Base-by-base conservation (phyloP, 202 grass and related monocot species). In the Sporobolus alterniflorus region DNA sequence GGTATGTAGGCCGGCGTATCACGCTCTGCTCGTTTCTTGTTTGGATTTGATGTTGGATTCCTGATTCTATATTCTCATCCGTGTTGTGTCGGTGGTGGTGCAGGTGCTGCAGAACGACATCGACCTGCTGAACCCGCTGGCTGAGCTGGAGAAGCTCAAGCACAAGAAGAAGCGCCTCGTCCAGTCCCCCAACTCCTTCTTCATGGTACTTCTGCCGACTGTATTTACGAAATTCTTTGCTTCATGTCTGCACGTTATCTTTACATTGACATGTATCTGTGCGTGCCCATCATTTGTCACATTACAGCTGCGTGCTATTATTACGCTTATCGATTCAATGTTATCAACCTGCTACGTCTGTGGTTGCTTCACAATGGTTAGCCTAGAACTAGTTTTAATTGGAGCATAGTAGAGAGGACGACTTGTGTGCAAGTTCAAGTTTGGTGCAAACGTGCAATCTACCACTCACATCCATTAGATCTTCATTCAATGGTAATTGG, bases 141-240 rank as follows among this genome's bases (percentile, higher is more conserved):
- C 87, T 14, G 92, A 94, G 63, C 84, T 94, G 16, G 92, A 94
- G 83, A 94, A 94, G 69, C 71, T 83, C 66, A 92, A 94, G 84
- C 89, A 94, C 92, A 94, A 94, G 87, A 91, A 91, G 76, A 94
- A 94, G 89, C 87, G 92, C 34, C 92, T 92, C 52, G 89, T 94
- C 36, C 92, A 94, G 79, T 94, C 92, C 18, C 92, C 92, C 2
- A 89, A 94, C 77, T 94, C 89, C 1, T 94, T 94, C 75, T 94
- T 94, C 89, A 94, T 94, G 92, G 92, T 92, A 75, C 62, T 2
- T 3, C 12, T 24, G 11, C 12, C 36, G 36, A 39, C 60, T 32
- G 15, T 32, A 18, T 16, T 32, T 10, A 18, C 15, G 30, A 64
- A 64, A 64, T 18, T 9, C 2, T 3, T 54, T n/a, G 20, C 15